Evolutionary conservation across 768 basidiomycete genomes (phyloP).

Genomic region (Macrocybe gigantea): DNA sequence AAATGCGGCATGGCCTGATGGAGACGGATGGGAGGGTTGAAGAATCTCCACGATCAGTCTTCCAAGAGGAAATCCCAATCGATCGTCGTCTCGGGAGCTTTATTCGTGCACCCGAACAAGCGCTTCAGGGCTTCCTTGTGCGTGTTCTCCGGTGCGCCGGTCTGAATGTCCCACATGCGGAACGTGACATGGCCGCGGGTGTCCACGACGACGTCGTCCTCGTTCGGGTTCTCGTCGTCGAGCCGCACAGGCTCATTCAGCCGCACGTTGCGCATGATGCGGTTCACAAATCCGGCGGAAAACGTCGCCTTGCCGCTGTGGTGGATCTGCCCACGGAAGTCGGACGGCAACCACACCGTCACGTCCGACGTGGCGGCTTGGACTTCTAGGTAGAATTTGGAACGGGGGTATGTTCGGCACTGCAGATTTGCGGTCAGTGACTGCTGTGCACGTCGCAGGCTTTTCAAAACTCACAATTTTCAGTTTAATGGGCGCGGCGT

Average conservation of each 20-base stretch:
- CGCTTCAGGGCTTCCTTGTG: constrained; percentile 61
- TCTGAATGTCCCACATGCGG: constrained; percentile 76
- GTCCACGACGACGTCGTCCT: constrained; percentile 59
- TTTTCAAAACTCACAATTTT: constrained; percentile 55
- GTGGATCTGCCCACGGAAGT: constrained; percentile 67
- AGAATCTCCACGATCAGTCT: constrained; percentile 33
- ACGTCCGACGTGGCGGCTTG: constrained; percentile 62
- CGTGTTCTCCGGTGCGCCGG: constrained; percentile 54
- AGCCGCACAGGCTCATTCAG: constrained; percentile 31
- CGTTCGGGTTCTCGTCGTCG: constrained; percentile 26
- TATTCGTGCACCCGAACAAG: constrained; percentile 54
- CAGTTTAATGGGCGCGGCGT: constrained; percentile 51
- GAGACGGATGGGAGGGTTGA: constrained; percentile 6
- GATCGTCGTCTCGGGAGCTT: constrained; percentile 48
- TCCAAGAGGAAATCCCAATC: constrained; percentile 81
- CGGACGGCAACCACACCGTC: constrained; percentile 74
- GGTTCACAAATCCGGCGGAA: constrained; percentile 72
- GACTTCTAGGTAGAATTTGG: constrained; percentile 60
- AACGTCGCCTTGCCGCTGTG: constrained; percentile 45
- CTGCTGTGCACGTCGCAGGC: too few species aligned
- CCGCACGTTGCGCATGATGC: constrained; percentile 49
- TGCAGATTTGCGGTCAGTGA: constrained; percentile 14
- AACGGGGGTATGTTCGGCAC: constrained; percentile 52
- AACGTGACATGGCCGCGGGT: constrained; percentile 61
- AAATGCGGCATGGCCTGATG: not conserved